A percentile compares a stretch with the other conserved stretches of the same genome.
These are phyloP conservation scores for Ophiostoma piceae DNA, from an alignment of 2,329 filamentous ascomycete genomes.

Conservation along the genomic window DNA sequence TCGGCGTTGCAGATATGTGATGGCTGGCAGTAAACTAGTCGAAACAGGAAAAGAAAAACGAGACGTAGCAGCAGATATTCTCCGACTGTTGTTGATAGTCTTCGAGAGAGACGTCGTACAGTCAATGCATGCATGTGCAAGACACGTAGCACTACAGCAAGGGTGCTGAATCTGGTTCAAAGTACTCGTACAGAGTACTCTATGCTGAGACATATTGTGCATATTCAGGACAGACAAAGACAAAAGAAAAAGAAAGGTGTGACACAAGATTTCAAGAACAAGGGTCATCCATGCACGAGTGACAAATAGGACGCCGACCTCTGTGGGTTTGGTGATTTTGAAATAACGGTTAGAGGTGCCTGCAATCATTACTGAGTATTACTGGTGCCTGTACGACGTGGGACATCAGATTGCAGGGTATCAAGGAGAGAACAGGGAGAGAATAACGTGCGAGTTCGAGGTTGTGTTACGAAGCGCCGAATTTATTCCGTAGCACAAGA, in stretches of 20 bases:
- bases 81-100: background rate
- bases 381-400: too few relatives aligned
- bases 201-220: too few relatives aligned
- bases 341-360: too few relatives aligned
- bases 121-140: background rate
- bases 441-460: background rate
- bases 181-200: too few relatives aligned
- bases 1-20: background rate
- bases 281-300: background rate
- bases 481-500: background rate
- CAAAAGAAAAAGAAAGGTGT: background rate
- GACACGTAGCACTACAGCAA: conserved; percentile 1
- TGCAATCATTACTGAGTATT: too few relatives aligned
- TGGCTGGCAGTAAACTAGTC: background rate
- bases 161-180: background rate
- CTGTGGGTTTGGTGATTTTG: background rate
- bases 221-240: background rate
- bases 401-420: too few relatives aligned
- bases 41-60: background rate
- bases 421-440: background rate
- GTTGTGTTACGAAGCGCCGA: background rate
- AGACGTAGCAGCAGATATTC: background rate
- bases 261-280: background rate
- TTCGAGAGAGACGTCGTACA: background rate
- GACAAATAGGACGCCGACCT: background rate